These are phyloP conservation scores for Lomentospora prolificans DNA, from an alignment of 2,329 filamentous ascomycete species.

Conservation along the genomic window DNA sequence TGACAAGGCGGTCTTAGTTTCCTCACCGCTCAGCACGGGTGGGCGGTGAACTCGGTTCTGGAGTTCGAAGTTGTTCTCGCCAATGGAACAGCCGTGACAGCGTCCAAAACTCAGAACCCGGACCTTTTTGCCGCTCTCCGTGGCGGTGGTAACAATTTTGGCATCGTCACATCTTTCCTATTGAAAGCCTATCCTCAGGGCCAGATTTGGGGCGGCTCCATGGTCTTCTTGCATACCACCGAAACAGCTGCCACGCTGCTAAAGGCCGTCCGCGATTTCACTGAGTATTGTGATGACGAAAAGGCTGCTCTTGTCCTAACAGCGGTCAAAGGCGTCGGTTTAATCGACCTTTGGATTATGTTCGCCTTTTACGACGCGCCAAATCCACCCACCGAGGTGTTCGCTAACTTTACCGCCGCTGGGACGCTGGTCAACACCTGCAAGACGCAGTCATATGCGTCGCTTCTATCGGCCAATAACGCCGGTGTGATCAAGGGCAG, in stretches of 20 bases:
- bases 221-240: constrained; percentile 24
- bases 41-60: constrained; percentile 37
- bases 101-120: constrained; percentile 27
- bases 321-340: constrained; percentile 24
- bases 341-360: constrained; percentile 45
- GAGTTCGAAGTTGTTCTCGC: constrained; percentile 43
- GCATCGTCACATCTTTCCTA: constrained; percentile 36
- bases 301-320: constrained; percentile 53
- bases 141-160: constrained; percentile 48
- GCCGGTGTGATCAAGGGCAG: constrained; percentile 22
- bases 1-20: constrained; percentile 36
- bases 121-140: constrained; percentile 44
- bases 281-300: constrained; percentile 45
- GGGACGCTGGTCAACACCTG: constrained; percentile 19
- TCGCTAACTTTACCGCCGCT: constrained; percentile 24
- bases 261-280: constrained; percentile 34
- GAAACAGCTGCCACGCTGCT: constrained; percentile 27
- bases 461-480: constrained; percentile 9
- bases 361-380: constrained; percentile 55
- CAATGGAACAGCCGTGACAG: constrained; percentile 36
- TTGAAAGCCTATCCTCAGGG: constrained; percentile 31
- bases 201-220: constrained; percentile 32
- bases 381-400: constrained; percentile 33
- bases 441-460: constrained; percentile 13
- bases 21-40: constrained; percentile 39